Conservation (phyloP, 2,329 filamentous ascomycete species). For the Colletotrichum sp. region DNA sequence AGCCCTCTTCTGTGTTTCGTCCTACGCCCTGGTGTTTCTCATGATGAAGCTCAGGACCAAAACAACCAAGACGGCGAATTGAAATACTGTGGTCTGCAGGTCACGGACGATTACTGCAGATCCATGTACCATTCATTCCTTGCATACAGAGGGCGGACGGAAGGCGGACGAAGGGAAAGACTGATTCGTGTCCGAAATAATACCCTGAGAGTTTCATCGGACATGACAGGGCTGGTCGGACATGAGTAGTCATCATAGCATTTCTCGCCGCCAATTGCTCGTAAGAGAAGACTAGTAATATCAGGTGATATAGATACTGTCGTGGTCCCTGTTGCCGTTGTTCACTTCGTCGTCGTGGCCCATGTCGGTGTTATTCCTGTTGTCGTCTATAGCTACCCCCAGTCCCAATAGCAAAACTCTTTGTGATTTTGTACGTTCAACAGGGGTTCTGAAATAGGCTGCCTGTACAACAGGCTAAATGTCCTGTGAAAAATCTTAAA, state of each 20-base stretch:
- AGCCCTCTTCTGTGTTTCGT: conserved; percentile 44
- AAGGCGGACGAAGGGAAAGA: not conserved
- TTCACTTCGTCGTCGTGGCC: not conserved
- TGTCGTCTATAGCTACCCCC: not conserved
- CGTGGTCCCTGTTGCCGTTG: not conserved
- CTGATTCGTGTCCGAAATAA: not conserved
- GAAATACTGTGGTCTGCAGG: not conserved
- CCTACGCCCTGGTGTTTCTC: conserved; percentile 46
- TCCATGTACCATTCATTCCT: not conserved
- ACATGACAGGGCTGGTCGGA: not conserved
- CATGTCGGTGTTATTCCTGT: not conserved
- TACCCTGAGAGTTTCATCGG: not conserved
- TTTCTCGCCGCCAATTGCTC: not conserved
- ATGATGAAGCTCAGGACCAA: conserved; percentile 55
- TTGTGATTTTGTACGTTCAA: not conserved
- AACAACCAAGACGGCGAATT: conserved; percentile 40
- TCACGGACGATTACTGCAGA: no score
- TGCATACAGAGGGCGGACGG: not conserved
- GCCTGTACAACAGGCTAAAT: not conserved
- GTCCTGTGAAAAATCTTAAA: not conserved
- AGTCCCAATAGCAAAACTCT: not conserved
- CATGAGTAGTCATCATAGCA: not conserved
- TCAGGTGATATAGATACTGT: not conserved
- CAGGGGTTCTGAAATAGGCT: not conserved
- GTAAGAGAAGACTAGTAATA: not conserved